Base-by-base conservation (phyloP, 257 asterid species). In the Ophiorrhiza pumila region DNA sequence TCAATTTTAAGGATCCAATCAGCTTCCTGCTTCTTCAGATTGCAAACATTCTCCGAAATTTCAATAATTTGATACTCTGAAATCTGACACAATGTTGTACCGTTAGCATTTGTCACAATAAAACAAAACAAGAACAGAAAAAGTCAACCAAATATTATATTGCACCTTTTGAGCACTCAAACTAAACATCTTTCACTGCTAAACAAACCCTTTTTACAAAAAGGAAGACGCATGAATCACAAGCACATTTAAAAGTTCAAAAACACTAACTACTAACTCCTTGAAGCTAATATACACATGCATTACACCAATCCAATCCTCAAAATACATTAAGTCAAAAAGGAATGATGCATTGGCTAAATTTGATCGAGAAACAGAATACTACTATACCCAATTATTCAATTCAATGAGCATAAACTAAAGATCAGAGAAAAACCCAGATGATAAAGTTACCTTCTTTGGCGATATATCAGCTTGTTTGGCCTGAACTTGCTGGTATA, bases 1-100 rank as follows among this genome's bases (percentile, higher is more conserved):
- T 92, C 99, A 78, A 92, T 89, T 81, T 92, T 95, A 60, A 95
- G 98, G 65, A 95, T 92, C 98, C 99, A 95, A 81, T 92, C 99
- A 80, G 98, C 97, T 85, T 95, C 99, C 47, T 76, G 78, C 77
- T 92, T 95, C 96, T 95, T 95, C 88, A 90, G 73, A 86, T 95
- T 92, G 81, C 99, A 95, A 11, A 90, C 86, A 84, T 95, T 92
- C 91, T 92, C 98, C 14, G 98, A 86, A 41, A 95, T 90, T 77
- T 95, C 98, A 46, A 95, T 95, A 18, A 92, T 90, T 80, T 92
- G 83, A 83, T 81, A 92, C 83, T 92, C 97, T 8, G 96, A 86
- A 70, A 95, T 68, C 97, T 95, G 88, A 71, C 65, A 71, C 78
- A 85, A 41, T 17, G 64, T 35, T 43, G 32, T 27, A 32, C 29